A percentile compares a stretch with the other conserved stretches of the same genome.
Evolutionary conservation across 2,329 filamentous ascomycete species (phyloP).

Genomic region (Trichothecium roseum): DNA sequence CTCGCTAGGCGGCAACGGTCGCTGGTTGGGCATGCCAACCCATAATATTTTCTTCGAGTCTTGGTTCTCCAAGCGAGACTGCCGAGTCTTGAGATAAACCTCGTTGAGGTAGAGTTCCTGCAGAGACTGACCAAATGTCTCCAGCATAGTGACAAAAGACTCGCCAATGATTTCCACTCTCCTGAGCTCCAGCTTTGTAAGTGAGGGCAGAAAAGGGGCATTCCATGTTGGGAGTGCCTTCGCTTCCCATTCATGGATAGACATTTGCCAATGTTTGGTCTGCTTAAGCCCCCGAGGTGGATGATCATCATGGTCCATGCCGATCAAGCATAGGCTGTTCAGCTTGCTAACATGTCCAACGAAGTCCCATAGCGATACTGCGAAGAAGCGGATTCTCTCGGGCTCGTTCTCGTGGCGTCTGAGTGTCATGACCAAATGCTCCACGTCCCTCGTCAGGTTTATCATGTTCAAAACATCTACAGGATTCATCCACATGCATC

Average conservation of each 20-base stretch:
- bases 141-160: constrained; percentile 21
- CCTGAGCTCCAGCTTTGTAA: constrained; percentile 33
- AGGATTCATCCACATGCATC: constrained; percentile 39
- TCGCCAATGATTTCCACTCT: constrained; percentile 26
- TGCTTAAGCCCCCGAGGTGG: constrained; percentile 25
- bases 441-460: constrained; percentile 25
- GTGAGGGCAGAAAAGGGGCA: constrained; percentile 22
- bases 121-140: constrained; percentile 26
- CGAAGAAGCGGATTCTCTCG: constrained; percentile 25
- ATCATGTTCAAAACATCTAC: constrained; percentile 40
- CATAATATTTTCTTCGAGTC: constrained; percentile 27
- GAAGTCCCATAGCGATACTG: constrained; percentile 37
- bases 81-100: constrained; percentile 32
- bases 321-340: constrained; percentile 35
- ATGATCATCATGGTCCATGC: constrained; percentile 29
- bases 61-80: constrained; percentile 20
- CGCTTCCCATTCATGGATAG: constrained; percentile 27
- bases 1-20: constrained; percentile 17
- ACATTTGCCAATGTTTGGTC: constrained; percentile 23
- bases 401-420: constrained; percentile 31
- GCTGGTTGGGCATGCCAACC: constrained; percentile 33
- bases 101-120: constrained; percentile 34
- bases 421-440: constrained; percentile 35
- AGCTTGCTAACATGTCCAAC: constrained; percentile 33
- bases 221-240: constrained; percentile 26